These are phyloP conservation scores for Solanum neorickii DNA, from an alignment of 257 asterid genomes.

Conservation along the genomic window DNA sequence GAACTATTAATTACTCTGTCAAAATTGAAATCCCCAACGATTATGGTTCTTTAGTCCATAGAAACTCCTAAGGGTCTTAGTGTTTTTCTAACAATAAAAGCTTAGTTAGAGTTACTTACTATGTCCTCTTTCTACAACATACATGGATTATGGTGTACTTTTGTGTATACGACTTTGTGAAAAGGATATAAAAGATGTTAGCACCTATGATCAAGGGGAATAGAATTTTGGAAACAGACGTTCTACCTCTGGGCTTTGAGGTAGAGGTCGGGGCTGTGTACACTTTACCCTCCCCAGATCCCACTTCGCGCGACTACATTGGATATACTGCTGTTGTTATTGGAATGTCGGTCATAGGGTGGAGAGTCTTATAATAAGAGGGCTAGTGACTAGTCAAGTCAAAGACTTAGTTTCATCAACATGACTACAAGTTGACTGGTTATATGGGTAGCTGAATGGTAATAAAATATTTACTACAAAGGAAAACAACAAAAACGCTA, in stretches of 20 bases:
- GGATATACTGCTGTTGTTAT: too few relatives aligned
- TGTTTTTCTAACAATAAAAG: background rate
- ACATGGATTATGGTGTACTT: background rate
- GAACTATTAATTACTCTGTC: background rate
- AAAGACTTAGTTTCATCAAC: background rate
- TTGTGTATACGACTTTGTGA: background rate
- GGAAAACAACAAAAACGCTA: background rate
- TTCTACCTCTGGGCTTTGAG: background rate
- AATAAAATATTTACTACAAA: background rate
- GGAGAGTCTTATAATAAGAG: background rate
- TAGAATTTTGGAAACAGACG: background rate
- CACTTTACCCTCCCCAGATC: background rate
- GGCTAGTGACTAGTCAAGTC: background rate
- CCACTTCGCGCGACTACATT: background rate
- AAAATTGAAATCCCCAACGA: background rate
- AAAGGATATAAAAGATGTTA: background rate
- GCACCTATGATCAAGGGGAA: background rate
- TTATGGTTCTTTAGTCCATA: background rate
- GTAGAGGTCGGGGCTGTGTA: background rate
- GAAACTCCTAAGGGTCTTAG: background rate
- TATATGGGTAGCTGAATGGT: background rate
- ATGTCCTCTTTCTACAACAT: background rate
- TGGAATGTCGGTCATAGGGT: background rate
- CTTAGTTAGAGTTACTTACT: background rate
- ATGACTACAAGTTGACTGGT: background rate